These are phyloP conservation scores for Plasmodium knowlesi DNA, from an alignment of 169 alveolate species.

Conservation along the genomic window DNA sequence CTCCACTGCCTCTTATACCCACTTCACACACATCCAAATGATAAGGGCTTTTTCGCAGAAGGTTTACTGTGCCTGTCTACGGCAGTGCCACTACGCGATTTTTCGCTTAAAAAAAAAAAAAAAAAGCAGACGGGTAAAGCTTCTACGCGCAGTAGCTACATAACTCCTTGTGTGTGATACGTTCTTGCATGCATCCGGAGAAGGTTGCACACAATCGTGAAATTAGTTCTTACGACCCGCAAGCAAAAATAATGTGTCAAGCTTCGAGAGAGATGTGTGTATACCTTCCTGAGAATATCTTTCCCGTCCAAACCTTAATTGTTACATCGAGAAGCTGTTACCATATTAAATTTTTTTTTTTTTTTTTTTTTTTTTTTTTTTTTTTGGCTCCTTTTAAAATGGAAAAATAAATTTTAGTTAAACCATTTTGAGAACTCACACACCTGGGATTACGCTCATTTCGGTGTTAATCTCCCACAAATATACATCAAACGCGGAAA, in stretches of 20 bases:
- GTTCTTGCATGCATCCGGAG: not conserved
- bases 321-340: not conserved
- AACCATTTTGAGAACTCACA: not conserved
- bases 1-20: not conserved
- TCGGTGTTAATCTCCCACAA: not conserved
- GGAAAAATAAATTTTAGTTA: not conserved
- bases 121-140: not conserved
- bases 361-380: no score
- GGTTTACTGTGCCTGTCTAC: not conserved
- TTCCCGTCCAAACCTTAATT: not conserved
- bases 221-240: not conserved
- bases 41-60: not conserved
- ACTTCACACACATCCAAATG: not conserved
- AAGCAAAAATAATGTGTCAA: not conserved
- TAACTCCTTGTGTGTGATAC: not conserved
- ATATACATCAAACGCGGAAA: not conserved
- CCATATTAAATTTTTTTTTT: not conserved
- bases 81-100: not conserved
- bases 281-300: not conserved
- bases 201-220: not conserved
- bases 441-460: not conserved
- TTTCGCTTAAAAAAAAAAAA: not conserved
- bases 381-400: not conserved
- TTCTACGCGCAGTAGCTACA: not conserved
- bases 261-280: not conserved